phyloP scores from a whole-genome alignment of 2,329 filamentous ascomycete species.

The Gliomastix tumulicola region DNA sequence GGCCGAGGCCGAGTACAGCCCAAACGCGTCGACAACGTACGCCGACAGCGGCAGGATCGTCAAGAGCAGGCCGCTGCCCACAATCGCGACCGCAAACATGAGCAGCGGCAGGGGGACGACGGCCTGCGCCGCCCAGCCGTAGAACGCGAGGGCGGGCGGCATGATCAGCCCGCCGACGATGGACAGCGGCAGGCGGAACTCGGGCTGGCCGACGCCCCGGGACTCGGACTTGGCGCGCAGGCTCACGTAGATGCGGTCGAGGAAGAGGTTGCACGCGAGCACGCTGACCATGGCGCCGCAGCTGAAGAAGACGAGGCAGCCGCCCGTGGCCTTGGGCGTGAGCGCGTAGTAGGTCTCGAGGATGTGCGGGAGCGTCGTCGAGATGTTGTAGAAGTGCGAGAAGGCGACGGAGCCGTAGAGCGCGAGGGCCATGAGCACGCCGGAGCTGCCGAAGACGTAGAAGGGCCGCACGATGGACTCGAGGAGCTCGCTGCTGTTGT shows the following conservation, averaged over 20 bases:
- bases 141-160: conserved; percentile 34
- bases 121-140: conserved; percentile 44
- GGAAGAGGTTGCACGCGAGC: conserved; percentile 37
- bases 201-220: conserved; percentile 36
- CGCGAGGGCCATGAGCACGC: conserved; percentile 42
- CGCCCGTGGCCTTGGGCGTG: conserved; percentile 42
- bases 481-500: conserved; percentile 12
- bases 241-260: conserved; percentile 47
- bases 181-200: conserved; percentile 46
- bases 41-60: conserved; percentile 42
- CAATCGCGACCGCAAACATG: conserved; percentile 31
- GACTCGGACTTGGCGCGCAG: conserved; percentile 27
- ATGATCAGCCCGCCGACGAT: conserved; percentile 38
- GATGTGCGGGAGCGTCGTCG: conserved; percentile 44
- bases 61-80: conserved; percentile 38
- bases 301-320: conserved; percentile 34
- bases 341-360: conserved; percentile 39
- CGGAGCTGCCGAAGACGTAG: conserved; percentile 38
- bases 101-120: conserved; percentile 32
- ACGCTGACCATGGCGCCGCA: conserved; percentile 38
- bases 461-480: conserved; percentile 37
- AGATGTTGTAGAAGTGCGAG: conserved; percentile 45
- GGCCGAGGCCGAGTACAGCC: conserved; percentile 47
- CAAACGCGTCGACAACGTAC: conserved; percentile 51
- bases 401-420: conserved; percentile 41